Evolutionary conservation across 495 filamentous ascomycete species (phyloP), one percentile per base, ranked within the genome.

Genomic region (Aspergillus carlsbadensis): DNA sequence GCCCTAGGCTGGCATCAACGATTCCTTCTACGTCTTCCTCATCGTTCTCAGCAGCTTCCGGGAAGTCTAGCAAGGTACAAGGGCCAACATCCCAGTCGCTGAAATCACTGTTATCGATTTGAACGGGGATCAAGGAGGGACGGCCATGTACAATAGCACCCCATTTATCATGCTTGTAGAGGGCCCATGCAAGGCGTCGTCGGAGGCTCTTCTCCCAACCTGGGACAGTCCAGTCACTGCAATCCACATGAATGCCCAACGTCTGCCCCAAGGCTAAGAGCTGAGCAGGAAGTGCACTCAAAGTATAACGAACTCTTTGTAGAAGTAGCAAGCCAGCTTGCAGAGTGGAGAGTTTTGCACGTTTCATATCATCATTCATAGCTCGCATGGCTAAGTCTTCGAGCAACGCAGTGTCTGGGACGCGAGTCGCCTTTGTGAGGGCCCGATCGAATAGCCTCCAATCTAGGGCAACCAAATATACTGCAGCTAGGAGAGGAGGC

Each of bases 121-220:
- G 85, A 79, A 44, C 80, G 71, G 61, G 86, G 84, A 64, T 89
- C 61, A 91, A 87, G n/a, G 87, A 91, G 8, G 90, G 90, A n/a
- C 90, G 84, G 34, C 90, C 89, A 58, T 92, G 86, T 31, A 90
- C 85, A 6, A 94, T 74, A n/a, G 85, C 87, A 39, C 86, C 87
- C 88, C 90, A 95, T 68, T 91, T 92, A 65, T 94, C 90, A 64
- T 92, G 87, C 87, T 92, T 92, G 64, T 87, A 94, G 60, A 93
- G 69, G 7, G 87, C 89, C 88, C 90, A 94, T 18, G 87, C 90
- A 31, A 94, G 77, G 35, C 90, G 83, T 69, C 91, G 90, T 52
- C 90, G 78, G 47, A 94, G 71, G 3, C 89, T 87, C 50, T 83
- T 82, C 66, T 94, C 90, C 90, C 90, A 95, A 6, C 73, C 72